A percentile compares a stretch with the other conserved stretches of the same genome.
These are phyloP conservation scores for Parsonsia alboflavescens DNA, from an alignment of 257 asterid species.

Conservation along the genomic window DNA sequence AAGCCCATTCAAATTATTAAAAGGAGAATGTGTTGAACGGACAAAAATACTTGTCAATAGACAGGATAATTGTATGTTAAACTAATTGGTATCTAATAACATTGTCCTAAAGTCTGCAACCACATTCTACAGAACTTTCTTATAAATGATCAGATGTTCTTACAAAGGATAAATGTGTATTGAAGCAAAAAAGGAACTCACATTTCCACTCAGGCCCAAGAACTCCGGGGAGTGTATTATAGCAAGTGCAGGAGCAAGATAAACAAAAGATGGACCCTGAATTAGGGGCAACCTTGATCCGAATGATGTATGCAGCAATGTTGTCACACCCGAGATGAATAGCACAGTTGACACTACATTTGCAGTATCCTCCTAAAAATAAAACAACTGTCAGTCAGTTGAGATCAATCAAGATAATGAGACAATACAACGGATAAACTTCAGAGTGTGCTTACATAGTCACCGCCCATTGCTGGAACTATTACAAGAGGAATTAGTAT, in stretches of 20 bases:
- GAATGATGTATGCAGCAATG: slow-evolving; percentile 77
- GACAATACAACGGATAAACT: not conserved
- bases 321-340: slow-evolving; percentile 83
- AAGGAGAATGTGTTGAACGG: not conserved
- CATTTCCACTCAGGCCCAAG: slow-evolving; percentile 77
- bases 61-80: not conserved
- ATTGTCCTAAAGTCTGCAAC: not conserved
- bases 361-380: slow-evolving; percentile 81
- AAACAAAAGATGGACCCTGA: slow-evolving; percentile 98
- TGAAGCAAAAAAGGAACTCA: slow-evolving; percentile 27
- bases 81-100: not conserved
- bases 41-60: not conserved
- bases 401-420: slow-evolving; percentile 8
- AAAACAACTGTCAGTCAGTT: slow-evolving; percentile 18
- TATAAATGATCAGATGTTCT: not conserved
- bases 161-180: not conserved
- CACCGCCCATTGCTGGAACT: slow-evolving; percentile 99
- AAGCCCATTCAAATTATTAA: not conserved
- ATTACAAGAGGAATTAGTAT: slow-evolving; percentile 88
- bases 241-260: slow-evolving; percentile 95
- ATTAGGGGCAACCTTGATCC: slow-evolving; percentile 97
- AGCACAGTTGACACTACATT: slow-evolving; percentile 90
- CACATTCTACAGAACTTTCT: not conserved
- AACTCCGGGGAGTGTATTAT: slow-evolving; percentile 89
- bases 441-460: slow-evolving; percentile 64